These are phyloP conservation scores for Hansenula lynferdii DNA, from an alignment of 1,139 yeast species.

Conservation along the genomic window DNA sequence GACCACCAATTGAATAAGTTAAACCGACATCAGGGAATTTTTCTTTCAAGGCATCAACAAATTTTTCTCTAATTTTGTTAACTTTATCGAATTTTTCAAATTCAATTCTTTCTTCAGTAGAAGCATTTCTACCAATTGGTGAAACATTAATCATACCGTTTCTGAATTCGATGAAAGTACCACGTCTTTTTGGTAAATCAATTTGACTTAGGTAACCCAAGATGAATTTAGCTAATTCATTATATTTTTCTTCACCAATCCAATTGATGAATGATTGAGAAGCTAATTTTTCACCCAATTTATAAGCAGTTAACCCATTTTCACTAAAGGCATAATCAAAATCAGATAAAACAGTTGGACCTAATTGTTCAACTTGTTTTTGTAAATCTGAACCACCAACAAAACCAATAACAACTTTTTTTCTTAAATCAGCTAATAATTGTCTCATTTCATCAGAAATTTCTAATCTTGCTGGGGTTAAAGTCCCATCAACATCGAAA, in stretches of 20 bases:
- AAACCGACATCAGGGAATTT: constrained; percentile 79
- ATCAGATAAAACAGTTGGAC: constrained; percentile 65
- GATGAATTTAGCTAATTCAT: constrained; percentile 79
- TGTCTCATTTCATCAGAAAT: constrained; percentile 78
- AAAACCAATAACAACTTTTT: constrained; percentile 91
- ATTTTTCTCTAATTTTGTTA: constrained; percentile 72
- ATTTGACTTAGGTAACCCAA: constrained; percentile 78
- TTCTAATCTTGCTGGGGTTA: constrained; percentile 92
- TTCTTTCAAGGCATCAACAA: constrained; percentile 80
- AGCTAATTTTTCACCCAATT: constrained; percentile 79
- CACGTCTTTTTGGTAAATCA: constrained; percentile 92
- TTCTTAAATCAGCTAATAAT: constrained; percentile 68
- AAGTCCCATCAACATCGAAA: constrained; percentile 97
- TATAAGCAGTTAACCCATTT: constrained; percentile 97
- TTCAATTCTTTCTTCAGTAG: constrained; percentile 88
- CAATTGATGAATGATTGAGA: constrained; percentile 91
- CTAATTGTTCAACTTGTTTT: constrained; percentile 96
- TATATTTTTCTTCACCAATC: constrained; percentile 95
- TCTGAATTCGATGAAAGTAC: constrained; percentile 97
- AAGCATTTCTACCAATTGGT: constrained; percentile 98
- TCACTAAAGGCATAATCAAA: constrained; percentile 97
- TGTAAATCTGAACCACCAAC: constrained; percentile 97
- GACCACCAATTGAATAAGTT: constrained; percentile 98
- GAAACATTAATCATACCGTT: constrained; percentile 99
- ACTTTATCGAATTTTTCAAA: constrained; percentile 78